Evolutionary conservation across 768 basidiomycete genomes (phyloP), one percentile per base, ranked within the genome.

Genomic region (Mrakia blollopis): DNA sequence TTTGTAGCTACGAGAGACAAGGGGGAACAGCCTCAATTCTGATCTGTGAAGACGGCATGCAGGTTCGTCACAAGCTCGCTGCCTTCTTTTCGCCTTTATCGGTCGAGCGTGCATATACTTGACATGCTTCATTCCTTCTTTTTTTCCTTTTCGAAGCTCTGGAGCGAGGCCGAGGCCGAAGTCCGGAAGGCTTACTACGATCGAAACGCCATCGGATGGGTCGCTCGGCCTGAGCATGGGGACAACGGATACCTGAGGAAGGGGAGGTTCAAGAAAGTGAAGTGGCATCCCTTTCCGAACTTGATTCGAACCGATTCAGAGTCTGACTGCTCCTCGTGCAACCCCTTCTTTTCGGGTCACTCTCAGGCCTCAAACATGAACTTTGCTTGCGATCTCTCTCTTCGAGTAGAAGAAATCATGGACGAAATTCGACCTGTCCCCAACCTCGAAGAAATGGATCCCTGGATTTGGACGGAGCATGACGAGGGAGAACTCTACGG

Each of bases 31-130:
- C 90, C 13, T 83, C 88, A 32, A 92, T 94, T 81, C 86, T 93
- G 67, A 85, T 94, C 23, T 91, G 92, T 82, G 93, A 93, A 81
- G 92, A 93, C 82, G 93, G 92, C 37, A 83, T 93, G 80, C 92
- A 92, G 82, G 83, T 89, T 32, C 83, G 67, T 32, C 16, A 25
- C 35, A n/a, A n/a, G 39, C 4, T 37, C 25, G 32, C 9, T 10
- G 1, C 16, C 18, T 41, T 9, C 14, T 63, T 32, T 14, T 14
- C 39, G 16, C n/a, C 13, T 35, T 16, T 4, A 23, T 30, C 30
- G 2, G 21, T 54, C 30, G 30, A 14, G 6, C 18, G 13, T 14
- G 14, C 44, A 7, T 37, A 37, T 3, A 25, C 67, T 32, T 41
- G 11, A n/a, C n/a, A n/a, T n/a, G n/a, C n/a, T 10, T 67, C 30